Evolutionary conservation across 495 filamentous ascomycete genomes (phyloP).

Genomic region (Lasiosphaeria miniovina): DNA sequence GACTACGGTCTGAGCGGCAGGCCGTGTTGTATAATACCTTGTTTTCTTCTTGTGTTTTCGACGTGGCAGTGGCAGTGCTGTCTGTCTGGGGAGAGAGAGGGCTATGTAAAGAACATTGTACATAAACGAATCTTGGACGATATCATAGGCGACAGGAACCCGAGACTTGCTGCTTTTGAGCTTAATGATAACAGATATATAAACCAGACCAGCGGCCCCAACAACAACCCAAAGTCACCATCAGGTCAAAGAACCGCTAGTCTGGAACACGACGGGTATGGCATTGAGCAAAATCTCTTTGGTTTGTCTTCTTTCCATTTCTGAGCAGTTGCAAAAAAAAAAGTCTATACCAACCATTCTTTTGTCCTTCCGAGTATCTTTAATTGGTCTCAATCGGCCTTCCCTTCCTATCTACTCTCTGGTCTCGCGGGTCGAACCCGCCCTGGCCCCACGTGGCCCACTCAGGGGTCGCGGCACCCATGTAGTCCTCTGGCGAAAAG

Average conservation of each 20-base stretch:
- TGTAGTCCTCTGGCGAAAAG: slow-evolving; percentile 87
- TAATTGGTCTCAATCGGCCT: slow-evolving; percentile 39
- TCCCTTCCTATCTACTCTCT: slow-evolving; percentile 79
- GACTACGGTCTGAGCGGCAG: not conserved
- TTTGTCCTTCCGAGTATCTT: not conserved
- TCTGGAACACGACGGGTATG: no score
- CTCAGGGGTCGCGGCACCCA: slow-evolving; percentile 75
- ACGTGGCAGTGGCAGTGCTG: not conserved
- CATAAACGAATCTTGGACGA: slow-evolving; percentile 13
- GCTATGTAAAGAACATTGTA: slow-evolving; percentile 12
- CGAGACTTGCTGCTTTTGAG: slow-evolving; percentile 4
- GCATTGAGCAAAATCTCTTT: no score
- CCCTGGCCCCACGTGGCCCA: slow-evolving; percentile 95
- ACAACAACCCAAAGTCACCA: no score
- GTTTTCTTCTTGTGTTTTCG: slow-evolving; percentile 5
- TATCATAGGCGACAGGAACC: slow-evolving; percentile 2
- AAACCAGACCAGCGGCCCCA: not conserved
- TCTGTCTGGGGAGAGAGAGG: slow-evolving; percentile 2
- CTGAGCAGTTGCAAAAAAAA: no score
- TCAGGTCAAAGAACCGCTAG: no score
- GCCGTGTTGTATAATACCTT: slow-evolving; percentile 7
- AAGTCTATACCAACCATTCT: no score
- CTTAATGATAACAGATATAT: slow-evolving; percentile 8
- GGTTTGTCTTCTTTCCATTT: no score
- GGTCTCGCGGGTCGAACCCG: slow-evolving; percentile 88